Conservation (phyloP, 129 eudicot species). For the Rutidosis leptorrhynchoides region DNA sequence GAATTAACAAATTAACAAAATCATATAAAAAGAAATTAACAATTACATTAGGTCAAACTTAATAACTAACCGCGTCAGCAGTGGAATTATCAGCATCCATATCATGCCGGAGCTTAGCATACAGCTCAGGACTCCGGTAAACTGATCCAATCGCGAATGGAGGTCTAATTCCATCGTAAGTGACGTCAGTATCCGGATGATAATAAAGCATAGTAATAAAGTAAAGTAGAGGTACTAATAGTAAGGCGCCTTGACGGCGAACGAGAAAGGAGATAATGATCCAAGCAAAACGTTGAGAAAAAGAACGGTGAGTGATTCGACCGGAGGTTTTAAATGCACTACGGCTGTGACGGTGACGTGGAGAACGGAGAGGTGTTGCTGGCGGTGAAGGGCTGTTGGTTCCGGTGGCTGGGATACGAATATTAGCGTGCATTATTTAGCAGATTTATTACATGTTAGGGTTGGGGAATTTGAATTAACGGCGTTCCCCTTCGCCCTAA, state of each 20-base stretch:
- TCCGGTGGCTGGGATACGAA: constrained; percentile 73
- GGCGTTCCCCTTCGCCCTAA: constrained; percentile 21
- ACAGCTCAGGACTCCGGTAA: constrained; percentile 81
- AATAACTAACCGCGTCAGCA: constrained; percentile 67
- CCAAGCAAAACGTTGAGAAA: constrained; percentile 56
- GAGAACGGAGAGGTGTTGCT: constrained; percentile 49
- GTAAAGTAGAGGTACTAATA: constrained; percentile 64
- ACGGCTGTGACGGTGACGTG: constrained; percentile 32
- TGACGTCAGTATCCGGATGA: constrained; percentile 51
- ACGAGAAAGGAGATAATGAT: constrained; percentile 50
- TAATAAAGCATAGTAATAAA: constrained; percentile 57
- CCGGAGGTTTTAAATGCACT: constrained; percentile 25
- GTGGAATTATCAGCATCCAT: constrained; percentile 85
- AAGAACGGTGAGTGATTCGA: constrained; percentile 38
- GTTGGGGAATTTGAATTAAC: constrained; percentile 8
- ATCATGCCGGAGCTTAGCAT: constrained; percentile 61
- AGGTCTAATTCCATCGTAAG: constrained; percentile 33
- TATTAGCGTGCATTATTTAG: constrained; percentile 61
- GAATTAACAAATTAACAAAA: neutral
- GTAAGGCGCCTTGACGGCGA: constrained; percentile 63
- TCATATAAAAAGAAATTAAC: constrained; percentile 11
- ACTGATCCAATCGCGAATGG: constrained; percentile 63
- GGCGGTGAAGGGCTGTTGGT: constrained; percentile 73
- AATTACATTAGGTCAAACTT: constrained; percentile 31
- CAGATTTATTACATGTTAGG: constrained; percentile 27